A percentile compares a stretch with the other conserved stretches of the same genome.
Evolutionary conservation across 1,284 basidiomycete species (phyloP).

Genomic region (Malassezia japonica): DNA sequence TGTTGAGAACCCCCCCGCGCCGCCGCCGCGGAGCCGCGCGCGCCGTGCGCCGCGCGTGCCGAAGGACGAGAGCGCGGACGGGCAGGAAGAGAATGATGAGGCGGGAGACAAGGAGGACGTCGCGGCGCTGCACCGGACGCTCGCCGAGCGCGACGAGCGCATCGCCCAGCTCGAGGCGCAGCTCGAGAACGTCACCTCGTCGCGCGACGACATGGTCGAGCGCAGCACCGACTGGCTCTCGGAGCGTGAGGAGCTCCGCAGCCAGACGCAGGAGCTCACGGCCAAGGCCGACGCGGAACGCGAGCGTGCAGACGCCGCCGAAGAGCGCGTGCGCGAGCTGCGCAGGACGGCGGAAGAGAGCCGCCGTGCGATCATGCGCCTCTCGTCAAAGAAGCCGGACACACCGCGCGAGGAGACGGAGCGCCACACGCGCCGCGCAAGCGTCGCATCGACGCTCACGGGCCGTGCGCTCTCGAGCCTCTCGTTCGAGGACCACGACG

Average conservation of each 20-base stretch:
- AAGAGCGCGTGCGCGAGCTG: slow-evolving; percentile 38
- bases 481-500: slow-evolving; percentile 5
- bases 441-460: neutral
- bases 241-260: slow-evolving; percentile 28
- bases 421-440: slow-evolving; percentile 22
- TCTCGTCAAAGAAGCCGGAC: slow-evolving; percentile 29
- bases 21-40: slow-evolving; percentile 14
- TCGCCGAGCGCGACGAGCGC: neutral
- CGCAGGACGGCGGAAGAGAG: slow-evolving; percentile 38
- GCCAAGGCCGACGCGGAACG: slow-evolving; percentile 18
- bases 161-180: slow-evolving; percentile 22
- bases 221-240: slow-evolving; percentile 34
- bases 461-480: neutral
- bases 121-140: neutral
- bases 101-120: neutral
- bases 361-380: slow-evolving; percentile 39
- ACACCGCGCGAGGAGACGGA: slow-evolving; percentile 28
- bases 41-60: neutral
- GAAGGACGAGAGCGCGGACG: slow-evolving; percentile 3
- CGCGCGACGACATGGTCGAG: slow-evolving; percentile 26
- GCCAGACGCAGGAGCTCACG: slow-evolving; percentile 19
- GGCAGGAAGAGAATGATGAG: neutral
- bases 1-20: slow-evolving; percentile 5
- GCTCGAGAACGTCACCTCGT: slow-evolving; percentile 26
- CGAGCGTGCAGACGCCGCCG: slow-evolving; percentile 24